Percentiles rank a stretch among this genome's conserved stretches.
phyloP scores from a whole-genome alignment of 352 stramenopile genomes.

The Phytophthora citrophthora region DNA sequence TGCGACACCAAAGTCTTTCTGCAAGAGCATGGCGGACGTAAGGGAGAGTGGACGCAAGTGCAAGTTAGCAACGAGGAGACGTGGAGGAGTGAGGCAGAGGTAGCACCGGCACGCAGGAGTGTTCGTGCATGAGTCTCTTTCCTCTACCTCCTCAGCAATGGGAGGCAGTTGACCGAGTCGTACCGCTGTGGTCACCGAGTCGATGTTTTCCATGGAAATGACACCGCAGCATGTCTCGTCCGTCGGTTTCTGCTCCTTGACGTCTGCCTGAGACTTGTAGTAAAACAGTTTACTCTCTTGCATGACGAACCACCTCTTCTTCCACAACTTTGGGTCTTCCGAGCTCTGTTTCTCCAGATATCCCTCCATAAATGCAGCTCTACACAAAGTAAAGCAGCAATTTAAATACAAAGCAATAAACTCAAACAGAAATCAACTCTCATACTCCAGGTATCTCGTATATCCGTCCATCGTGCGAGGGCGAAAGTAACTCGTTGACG shows the following conservation, averaged over 20 bases:
- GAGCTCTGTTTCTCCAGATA: slow-evolving; percentile 87
- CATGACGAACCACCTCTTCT: slow-evolving; percentile 89
- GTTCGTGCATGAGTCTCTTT: slow-evolving; percentile 1
- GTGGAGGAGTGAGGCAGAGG: slow-evolving; percentile 18
- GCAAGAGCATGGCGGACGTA: slow-evolving; percentile 18
- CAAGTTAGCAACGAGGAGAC: slow-evolving; percentile 34
- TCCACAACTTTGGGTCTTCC: slow-evolving; percentile 74
- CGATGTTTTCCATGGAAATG: slow-evolving; percentile 84
- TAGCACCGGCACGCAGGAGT: slow-evolving; percentile 4
- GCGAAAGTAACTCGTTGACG: slow-evolving; percentile 71
- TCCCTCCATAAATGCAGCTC: slow-evolving; percentile 76
- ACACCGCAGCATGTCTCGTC: slow-evolving; percentile 71
- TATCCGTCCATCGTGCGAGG: slow-evolving; percentile 69
- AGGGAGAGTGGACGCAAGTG: slow-evolving; percentile 17
- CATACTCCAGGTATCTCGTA: slow-evolving; percentile 66
- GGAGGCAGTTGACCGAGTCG: slow-evolving; percentile 20
- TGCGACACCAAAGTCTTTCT: slow-evolving; percentile 85
- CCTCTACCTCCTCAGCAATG: slow-evolving; percentile 13
- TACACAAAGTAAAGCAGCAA: slow-evolving; percentile 19
- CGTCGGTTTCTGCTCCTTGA: slow-evolving; percentile 59
- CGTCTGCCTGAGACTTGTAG: slow-evolving; percentile 70
- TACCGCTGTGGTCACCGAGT: slow-evolving; percentile 86
- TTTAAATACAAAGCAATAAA: not conserved
- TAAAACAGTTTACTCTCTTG: slow-evolving; percentile 86
- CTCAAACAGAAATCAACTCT: too few relatives aligned